phyloP scores from a whole-genome alignment of 2,329 filamentous ascomycete genomes.

The Metarhizium robertsii region DNA sequence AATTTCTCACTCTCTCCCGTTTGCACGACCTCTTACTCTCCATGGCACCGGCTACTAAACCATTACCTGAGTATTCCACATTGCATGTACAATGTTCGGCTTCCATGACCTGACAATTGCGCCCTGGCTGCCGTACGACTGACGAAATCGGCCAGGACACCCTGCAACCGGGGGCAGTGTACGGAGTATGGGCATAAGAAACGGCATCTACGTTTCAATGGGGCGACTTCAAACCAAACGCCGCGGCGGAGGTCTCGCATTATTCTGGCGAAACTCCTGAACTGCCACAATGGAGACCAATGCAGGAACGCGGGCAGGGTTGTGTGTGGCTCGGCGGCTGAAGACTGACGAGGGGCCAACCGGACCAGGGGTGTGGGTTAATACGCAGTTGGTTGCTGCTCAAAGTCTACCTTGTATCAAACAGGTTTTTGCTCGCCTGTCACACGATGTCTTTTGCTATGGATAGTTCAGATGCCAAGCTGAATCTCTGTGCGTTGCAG shows the following conservation, averaged over 20 bases:
- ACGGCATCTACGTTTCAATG: constrained; percentile 18
- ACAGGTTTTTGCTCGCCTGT: not conserved
- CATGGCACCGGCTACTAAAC: not conserved
- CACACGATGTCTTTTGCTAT: not conserved
- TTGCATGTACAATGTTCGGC: too few species aligned
- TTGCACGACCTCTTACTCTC: not conserved
- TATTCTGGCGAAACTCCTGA: constrained; percentile 3
- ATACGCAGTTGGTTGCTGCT: not conserved
- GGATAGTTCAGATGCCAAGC: constrained; percentile 1
- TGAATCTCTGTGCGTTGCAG: not conserved
- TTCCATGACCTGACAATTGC: not conserved
- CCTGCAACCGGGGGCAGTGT: not conserved
- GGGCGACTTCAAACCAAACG: constrained; percentile 22
- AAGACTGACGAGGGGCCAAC: not conserved
- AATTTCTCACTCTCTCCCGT: not conserved
- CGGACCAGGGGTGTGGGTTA: not conserved
- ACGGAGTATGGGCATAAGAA: constrained; percentile 6
- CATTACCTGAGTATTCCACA: too few species aligned
- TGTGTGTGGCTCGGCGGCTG: not conserved
- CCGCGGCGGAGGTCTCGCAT: constrained; percentile 9
- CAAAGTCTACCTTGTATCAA: too few species aligned
- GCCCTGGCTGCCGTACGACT: not conserved
- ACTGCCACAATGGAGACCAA: not conserved
- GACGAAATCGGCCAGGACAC: not conserved
- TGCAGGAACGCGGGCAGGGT: not conserved